A percentile compares a stretch with the other conserved stretches of the same genome.
These are phyloP conservation scores for Kuraishia borneana DNA, from an alignment of 805 yeast species.

Conservation along the genomic window DNA sequence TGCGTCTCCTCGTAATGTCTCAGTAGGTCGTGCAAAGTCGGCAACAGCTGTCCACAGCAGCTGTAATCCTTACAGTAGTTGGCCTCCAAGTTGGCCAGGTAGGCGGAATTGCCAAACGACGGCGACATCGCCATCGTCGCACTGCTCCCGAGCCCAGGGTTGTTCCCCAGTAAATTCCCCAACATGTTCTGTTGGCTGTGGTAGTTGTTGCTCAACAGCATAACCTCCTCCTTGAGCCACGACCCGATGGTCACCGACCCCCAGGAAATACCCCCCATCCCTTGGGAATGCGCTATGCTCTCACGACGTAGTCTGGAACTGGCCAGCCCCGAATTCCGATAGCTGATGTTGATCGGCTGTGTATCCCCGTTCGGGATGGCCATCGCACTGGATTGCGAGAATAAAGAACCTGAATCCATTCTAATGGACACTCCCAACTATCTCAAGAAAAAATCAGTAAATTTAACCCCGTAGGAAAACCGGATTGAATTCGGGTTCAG, in stretches of 20 bases:
- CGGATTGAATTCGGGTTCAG: too few species aligned
- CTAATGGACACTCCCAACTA: neutral
- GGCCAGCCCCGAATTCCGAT: conserved; percentile 25
- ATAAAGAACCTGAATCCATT: conserved; percentile 7
- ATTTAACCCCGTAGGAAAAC: too few species aligned
- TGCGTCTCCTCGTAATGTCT: conserved; percentile 96
- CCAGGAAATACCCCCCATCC: conserved; percentile 97
- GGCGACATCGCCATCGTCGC: conserved; percentile 37
- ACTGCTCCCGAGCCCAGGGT: neutral
- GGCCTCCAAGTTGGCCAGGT: conserved; percentile 87
- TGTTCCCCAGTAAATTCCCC: neutral
- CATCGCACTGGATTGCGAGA: conserved; percentile 19
- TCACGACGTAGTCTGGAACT: conserved; percentile 66
- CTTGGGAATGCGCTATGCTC: conserved; percentile 90
- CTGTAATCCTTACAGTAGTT: conserved; percentile 94
- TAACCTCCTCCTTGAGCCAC: conserved; percentile 90
- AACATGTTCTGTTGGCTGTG: conserved; percentile 3
- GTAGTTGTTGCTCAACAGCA: conserved; percentile 30
- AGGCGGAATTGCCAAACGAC: conserved; percentile 55
- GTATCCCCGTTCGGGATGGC: conserved; percentile 18
- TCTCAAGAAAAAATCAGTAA: neutral
- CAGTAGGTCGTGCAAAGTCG: conserved; percentile 86
- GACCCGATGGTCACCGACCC: conserved; percentile 92
- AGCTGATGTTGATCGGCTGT: conserved; percentile 27
- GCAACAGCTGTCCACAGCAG: conserved; percentile 89